A percentile compares a stretch with the other conserved stretches of the same genome.
phyloP scores from a whole-genome alignment of 768 basidiomycete species.

The Boletus tomentosulus region DNA sequence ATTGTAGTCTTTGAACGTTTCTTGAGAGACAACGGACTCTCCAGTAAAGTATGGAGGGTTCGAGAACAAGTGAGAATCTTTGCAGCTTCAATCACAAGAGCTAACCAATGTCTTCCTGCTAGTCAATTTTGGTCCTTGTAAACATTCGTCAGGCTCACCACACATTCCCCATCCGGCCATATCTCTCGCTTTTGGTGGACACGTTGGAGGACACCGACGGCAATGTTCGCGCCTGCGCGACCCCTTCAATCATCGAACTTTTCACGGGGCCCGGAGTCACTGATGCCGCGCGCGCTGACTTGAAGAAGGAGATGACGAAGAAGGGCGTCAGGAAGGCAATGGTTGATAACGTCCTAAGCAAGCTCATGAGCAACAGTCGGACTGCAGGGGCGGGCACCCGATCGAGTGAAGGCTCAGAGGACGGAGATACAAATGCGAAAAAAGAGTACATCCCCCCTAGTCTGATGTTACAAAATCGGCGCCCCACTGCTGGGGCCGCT shows the following conservation, averaged over 20 bases:
- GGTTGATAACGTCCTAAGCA: slow-evolving; percentile 71
- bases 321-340: slow-evolving; percentile 86
- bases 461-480: slow-evolving; percentile 51
- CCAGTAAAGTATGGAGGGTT: slow-evolving; percentile 82
- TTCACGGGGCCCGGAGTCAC: slow-evolving; percentile 82
- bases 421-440: slow-evolving; percentile 30
- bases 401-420: slow-evolving; percentile 60
- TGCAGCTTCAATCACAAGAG: not conserved
- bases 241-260: slow-evolving; percentile 74
- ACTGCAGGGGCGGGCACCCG: slow-evolving; percentile 40
- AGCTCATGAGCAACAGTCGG: slow-evolving; percentile 48
- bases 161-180: slow-evolving; percentile 77
- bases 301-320: slow-evolving; percentile 88
- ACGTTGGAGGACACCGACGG: slow-evolving; percentile 88
- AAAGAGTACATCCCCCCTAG: slow-evolving; percentile 78
- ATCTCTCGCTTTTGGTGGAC: slow-evolving; percentile 74
- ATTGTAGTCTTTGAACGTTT: slow-evolving; percentile 65
- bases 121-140: slow-evolving; percentile 66
- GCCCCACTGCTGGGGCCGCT: slow-evolving; percentile 39
- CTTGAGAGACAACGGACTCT: slow-evolving; percentile 66
- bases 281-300: slow-evolving; percentile 84
- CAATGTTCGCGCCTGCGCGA: slow-evolving; percentile 82
- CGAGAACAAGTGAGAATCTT: slow-evolving; percentile 70
- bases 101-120: slow-evolving; percentile 2
- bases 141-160: slow-evolving; percentile 68